Conservation (phyloP, 345 rosid genomes). For the Gynandropsis gynandra region DNA sequence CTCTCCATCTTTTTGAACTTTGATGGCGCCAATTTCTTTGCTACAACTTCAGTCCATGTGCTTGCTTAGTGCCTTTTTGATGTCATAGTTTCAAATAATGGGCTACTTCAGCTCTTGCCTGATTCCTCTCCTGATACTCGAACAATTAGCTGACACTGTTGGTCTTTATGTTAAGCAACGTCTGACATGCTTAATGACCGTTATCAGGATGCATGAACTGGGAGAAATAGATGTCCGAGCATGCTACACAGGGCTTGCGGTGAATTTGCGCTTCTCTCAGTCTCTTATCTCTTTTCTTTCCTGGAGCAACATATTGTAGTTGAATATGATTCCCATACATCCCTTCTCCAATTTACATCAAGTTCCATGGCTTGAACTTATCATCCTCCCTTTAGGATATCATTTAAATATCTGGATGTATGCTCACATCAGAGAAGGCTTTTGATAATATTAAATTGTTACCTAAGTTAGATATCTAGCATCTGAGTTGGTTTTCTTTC, state of each 20-base stretch:
- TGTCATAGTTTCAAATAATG: constrained; percentile 13
- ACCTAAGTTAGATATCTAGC: not conserved
- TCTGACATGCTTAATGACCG: constrained; percentile 16
- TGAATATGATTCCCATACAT: constrained; percentile 6
- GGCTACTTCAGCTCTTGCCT: not conserved
- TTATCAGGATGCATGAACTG: constrained; percentile 79
- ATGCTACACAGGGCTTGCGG: constrained; percentile 92
- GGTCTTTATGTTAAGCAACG: not conserved
- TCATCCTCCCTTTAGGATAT: constrained; percentile 8
- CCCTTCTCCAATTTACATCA: constrained; percentile 9
- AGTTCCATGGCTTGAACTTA: constrained; percentile 7
- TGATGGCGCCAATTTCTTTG: constrained; percentile 2
- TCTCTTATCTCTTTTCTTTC: constrained; percentile 1
- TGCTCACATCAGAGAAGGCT: not conserved
- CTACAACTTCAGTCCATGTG: not conserved
- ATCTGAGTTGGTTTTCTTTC: constrained; percentile 3
- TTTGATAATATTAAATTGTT: constrained; percentile 10
- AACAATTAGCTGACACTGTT: not conserved
- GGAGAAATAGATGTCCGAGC: constrained; percentile 98
- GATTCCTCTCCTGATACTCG: not conserved
- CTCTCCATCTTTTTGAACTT: constrained; percentile 1
- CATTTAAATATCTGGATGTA: constrained; percentile 6
- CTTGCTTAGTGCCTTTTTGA: not conserved
- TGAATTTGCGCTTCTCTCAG: constrained; percentile 26
- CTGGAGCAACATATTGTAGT: constrained; percentile 5